Percentiles rank a stretch among this genome's conserved stretches.
These are phyloP conservation scores for Puccinia coronata DNA, from an alignment of 1,284 basidiomycete species.

Conservation along the genomic window DNA sequence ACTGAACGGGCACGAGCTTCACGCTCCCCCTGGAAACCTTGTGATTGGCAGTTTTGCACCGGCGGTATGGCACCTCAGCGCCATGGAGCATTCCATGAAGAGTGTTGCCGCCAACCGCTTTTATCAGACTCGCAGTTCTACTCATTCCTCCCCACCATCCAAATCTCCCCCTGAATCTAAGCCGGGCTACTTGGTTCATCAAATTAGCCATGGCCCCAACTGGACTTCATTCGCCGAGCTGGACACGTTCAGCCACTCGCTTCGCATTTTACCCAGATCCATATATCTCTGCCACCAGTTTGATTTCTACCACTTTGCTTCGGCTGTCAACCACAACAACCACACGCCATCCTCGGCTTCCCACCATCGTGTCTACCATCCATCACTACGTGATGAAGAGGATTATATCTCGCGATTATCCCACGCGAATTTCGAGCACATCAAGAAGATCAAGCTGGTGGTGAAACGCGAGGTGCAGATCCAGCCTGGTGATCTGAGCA, in stretches of 20 bases:
- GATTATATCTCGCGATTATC: not conserved
- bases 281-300: conserved; percentile 47
- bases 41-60: conserved; percentile 5
- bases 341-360: not conserved
- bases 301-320: conserved; percentile 44
- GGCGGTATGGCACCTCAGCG: conserved; percentile 25
- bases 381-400: not conserved
- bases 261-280: conserved; percentile 39
- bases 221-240: conserved; percentile 47
- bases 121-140: not conserved
- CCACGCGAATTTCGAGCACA: not conserved
- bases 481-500: conserved; percentile 38
- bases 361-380: conserved; percentile 6
- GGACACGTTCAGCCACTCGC: conserved; percentile 44
- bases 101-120: not conserved
- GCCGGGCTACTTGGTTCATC: not conserved
- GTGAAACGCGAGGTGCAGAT: conserved; percentile 44
- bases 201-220: not conserved
- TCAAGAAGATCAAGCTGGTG: conserved; percentile 27
- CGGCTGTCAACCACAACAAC: not conserved
- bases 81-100: not conserved
- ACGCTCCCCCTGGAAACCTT: not conserved
- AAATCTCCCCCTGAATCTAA: not conserved
- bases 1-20: not conserved
- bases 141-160: not conserved